Evolutionary conservation across 2,329 filamentous ascomycete genomes (phyloP).

Genomic region (Cadophora luteo-olivacea): DNA sequence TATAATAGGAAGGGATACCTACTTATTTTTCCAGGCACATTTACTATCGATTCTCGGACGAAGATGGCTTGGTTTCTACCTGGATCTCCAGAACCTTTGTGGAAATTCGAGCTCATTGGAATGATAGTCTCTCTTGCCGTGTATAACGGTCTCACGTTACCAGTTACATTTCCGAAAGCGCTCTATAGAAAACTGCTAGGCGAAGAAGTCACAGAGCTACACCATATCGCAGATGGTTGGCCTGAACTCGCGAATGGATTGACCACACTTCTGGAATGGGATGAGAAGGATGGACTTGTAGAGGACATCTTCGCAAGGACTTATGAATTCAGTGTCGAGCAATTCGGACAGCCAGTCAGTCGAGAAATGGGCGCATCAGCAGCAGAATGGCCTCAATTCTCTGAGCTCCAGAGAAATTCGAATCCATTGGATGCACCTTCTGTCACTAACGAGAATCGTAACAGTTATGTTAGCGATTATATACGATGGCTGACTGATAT

Average conservation of each 20-base stretch:
- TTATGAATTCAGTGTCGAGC: conserved; percentile 79
- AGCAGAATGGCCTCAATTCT: conserved; percentile 60
- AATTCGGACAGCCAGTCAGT: conserved; percentile 63
- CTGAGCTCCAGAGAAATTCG: conserved; percentile 44
- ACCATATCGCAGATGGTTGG: conserved; percentile 88
- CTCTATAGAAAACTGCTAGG: conserved; percentile 83
- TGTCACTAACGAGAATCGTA: conserved; percentile 83
- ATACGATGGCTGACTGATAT: conserved; percentile 81
- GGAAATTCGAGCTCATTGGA: conserved; percentile 91
- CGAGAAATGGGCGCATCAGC: conserved; percentile 56
- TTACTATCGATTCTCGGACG: conserved; percentile 77
- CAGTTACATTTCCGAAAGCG: conserved; percentile 84
- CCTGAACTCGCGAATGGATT: conserved; percentile 79
- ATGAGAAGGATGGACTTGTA: conserved; percentile 75
- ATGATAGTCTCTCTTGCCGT: conserved; percentile 87
- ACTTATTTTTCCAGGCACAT: conserved; percentile 59
- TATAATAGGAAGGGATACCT: conserved; percentile 6
- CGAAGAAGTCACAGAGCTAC: conserved; percentile 70
- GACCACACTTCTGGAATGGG: conserved; percentile 76
- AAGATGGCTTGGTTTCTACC: conserved; percentile 90
- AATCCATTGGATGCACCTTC: conserved; percentile 61
- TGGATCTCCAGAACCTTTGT: conserved; percentile 78
- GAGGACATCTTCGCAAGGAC: conserved; percentile 83
- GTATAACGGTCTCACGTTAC: conserved; percentile 91
- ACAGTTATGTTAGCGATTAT: conserved; percentile 83